Conservation (phyloP, 805 yeast species). For the Middelhovenomyces tepae region DNA sequence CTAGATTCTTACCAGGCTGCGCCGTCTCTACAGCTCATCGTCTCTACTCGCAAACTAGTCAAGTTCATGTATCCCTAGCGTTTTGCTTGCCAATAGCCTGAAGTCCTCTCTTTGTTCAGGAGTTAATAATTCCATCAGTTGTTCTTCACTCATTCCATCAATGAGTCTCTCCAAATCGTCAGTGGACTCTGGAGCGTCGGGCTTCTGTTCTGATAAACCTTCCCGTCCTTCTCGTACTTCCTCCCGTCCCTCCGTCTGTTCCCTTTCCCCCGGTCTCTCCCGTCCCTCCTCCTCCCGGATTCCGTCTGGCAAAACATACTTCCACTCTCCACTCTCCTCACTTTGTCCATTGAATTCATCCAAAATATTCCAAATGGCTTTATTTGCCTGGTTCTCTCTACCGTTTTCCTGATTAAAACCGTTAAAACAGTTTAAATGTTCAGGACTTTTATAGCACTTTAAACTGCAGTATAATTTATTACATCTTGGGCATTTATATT, state of each 20-base stretch:
- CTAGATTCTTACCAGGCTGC: too few species aligned
- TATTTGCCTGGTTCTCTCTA: slow-evolving; percentile 1
- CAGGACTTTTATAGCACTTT: slow-evolving; percentile 9
- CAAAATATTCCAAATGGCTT: slow-evolving; percentile 8
- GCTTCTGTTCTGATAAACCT: slow-evolving; percentile 3
- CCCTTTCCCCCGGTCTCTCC: too few species aligned
- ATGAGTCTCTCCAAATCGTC: slow-evolving; percentile 11
- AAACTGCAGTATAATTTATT: not conserved
- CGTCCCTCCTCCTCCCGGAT: slow-evolving; percentile 2
- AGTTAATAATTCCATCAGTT: slow-evolving; percentile 14
- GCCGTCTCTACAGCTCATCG: too few species aligned
- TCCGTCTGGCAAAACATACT: slow-evolving; percentile 10
- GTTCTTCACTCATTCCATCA: slow-evolving; percentile 11
- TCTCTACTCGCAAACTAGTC: too few species aligned
- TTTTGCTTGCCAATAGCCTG: slow-evolving; percentile 1
- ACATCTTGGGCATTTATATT: slow-evolving; percentile 3
- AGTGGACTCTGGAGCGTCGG: slow-evolving; percentile 7
- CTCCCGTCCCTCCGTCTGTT: not conserved
- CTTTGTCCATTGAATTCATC: slow-evolving; percentile 5
- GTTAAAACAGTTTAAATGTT: slow-evolving; percentile 11
- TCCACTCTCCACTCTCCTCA: slow-evolving; percentile 12
- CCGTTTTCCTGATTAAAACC: slow-evolving; percentile 8
- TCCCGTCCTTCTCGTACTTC: not conserved
- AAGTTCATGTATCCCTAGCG: not conserved
- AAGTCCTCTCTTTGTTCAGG: slow-evolving; percentile 11